A percentile compares a stretch with the other conserved stretches of the same genome.
Evolutionary conservation across 352 stramenopile genomes (phyloP).

Genomic region (Globisporangium ultimum): DNA sequence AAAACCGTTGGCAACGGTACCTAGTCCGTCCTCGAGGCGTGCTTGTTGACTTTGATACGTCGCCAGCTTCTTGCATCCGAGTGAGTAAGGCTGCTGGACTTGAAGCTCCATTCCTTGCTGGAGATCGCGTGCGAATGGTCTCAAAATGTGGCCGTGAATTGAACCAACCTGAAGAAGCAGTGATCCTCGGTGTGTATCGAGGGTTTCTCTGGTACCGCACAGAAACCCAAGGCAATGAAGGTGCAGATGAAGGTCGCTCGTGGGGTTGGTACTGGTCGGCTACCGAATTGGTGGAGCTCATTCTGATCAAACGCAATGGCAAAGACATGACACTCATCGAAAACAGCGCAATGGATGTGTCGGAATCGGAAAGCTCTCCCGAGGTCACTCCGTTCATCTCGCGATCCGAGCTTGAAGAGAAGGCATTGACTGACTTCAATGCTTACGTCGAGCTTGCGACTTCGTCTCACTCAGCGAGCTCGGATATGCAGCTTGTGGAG

Average conservation of each 20-base stretch:
- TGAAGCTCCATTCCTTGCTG: constrained; percentile 87
- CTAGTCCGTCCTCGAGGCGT: constrained; percentile 81
- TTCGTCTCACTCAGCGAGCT: constrained; percentile 43
- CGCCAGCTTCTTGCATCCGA: constrained; percentile 81
- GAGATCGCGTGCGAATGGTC: constrained; percentile 93
- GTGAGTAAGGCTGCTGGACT: constrained; percentile 89
- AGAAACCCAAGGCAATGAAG: constrained; percentile 96
- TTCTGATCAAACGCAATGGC: constrained; percentile 73
- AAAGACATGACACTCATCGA: constrained; percentile 88
- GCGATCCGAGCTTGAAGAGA: constrained; percentile 42
- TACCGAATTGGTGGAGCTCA: constrained; percentile 85
- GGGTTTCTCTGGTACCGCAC: constrained; percentile 94
- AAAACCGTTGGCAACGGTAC: constrained; percentile 81
- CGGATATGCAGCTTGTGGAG: constrained; percentile 86
- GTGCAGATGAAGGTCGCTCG: constrained; percentile 87
- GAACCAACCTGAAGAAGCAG: constrained; percentile 95
- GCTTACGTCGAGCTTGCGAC: constrained; percentile 70
- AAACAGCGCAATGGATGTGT: constrained; percentile 69
- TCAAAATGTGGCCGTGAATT: constrained; percentile 93
- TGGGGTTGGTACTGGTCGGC: constrained; percentile 96
- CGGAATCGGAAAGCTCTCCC: constrained; percentile 29
- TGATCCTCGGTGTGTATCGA: constrained; percentile 93
- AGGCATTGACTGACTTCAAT: constrained; percentile 42
- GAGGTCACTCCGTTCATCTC: constrained; percentile 41
- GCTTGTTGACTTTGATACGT: constrained; percentile 94